phyloP scores from a whole-genome alignment of 1,284 basidiomycete species.

The Boletus nobilissimus region DNA sequence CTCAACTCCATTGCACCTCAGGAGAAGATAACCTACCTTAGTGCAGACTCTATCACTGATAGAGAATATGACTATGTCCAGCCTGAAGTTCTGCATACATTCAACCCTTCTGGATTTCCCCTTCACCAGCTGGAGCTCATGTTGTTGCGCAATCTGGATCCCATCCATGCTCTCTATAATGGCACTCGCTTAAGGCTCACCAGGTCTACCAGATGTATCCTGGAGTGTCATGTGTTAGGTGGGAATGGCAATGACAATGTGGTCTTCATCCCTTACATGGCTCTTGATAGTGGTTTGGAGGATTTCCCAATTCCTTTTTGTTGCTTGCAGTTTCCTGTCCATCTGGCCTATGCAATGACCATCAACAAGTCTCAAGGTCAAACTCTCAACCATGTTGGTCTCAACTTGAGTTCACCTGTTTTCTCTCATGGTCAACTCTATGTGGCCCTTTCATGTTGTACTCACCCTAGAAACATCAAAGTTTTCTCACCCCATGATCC shows the following conservation, averaged over 20 bases:
- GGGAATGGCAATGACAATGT: background rate
- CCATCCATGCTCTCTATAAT: constrained; percentile 13
- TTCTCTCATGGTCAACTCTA: constrained; percentile 32
- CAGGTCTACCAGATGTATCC: background rate
- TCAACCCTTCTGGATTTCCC: background rate
- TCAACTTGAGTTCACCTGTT: constrained; percentile 1
- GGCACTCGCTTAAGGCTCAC: background rate
- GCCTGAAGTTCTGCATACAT: background rate
- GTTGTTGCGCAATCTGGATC: too few relatives aligned
- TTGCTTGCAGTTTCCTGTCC: constrained; percentile 47
- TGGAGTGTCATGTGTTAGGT: background rate
- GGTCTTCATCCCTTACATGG: too few relatives aligned
- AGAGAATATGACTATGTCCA: background rate
- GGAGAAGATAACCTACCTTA: constrained; percentile 14
- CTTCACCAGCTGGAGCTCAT: background rate
- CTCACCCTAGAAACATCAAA: constrained; percentile 16
- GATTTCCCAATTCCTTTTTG: constrained; percentile 3
- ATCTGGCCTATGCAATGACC: constrained; percentile 55
- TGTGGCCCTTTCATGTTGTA: constrained; percentile 18
- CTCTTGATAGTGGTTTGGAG: background rate
- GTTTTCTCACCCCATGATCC: too few relatives aligned
- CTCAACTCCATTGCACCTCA: constrained; percentile 5
- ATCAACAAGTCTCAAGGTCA: constrained; percentile 54
- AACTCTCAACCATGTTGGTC: constrained; percentile 29
- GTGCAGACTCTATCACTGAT: background rate